Evolutionary conservation across 2,329 filamentous ascomycete species (phyloP).

Genomic region (Ilyonectria destructans): DNA sequence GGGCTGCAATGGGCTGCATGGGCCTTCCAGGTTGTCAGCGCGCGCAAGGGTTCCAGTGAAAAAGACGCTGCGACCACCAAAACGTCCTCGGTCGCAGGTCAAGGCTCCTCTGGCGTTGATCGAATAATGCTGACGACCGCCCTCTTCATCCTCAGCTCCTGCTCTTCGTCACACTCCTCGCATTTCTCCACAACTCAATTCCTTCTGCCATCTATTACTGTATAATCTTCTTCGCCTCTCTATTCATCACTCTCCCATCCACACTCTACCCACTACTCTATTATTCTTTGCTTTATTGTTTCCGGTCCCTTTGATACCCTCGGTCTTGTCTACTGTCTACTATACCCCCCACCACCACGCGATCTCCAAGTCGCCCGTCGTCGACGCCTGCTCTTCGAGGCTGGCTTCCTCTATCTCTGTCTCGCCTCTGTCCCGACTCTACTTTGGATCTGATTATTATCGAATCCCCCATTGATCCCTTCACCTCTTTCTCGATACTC

Average conservation of each 20-base stretch:
- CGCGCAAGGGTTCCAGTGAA: constrained; percentile 25
- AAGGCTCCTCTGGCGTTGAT: constrained; percentile 35
- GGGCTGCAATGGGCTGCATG: no score
- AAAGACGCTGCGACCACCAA: constrained; percentile 49
- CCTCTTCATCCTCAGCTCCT: constrained; percentile 19
- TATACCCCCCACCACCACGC: constrained; percentile 17
- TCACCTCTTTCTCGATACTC: constrained; percentile 18
- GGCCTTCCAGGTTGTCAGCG: neutral
- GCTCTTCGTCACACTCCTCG: constrained; percentile 28
- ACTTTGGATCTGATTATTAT: constrained; percentile 25
- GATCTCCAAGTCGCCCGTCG: constrained; percentile 4
- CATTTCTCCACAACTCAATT: constrained; percentile 13
- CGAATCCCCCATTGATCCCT: neutral
- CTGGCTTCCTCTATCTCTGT: constrained; percentile 46
- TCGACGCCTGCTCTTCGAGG: constrained; percentile 43
- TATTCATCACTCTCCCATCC: constrained; percentile 28
- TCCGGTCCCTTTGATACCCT: constrained; percentile 20
- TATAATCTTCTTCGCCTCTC: constrained; percentile 32
- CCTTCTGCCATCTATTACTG: constrained; percentile 31
- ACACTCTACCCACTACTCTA: constrained; percentile 24
- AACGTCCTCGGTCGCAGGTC: constrained; percentile 46
- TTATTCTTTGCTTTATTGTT: constrained; percentile 29
- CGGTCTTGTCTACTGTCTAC: constrained; percentile 9
- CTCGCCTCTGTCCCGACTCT: constrained; percentile 14
- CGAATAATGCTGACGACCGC: constrained; percentile 30